A percentile compares a stretch with the other conserved stretches of the same genome.
Evolutionary conservation across 495 filamentous ascomycete species (phyloP).

Genomic region (Cetradonia linearis): DNA sequence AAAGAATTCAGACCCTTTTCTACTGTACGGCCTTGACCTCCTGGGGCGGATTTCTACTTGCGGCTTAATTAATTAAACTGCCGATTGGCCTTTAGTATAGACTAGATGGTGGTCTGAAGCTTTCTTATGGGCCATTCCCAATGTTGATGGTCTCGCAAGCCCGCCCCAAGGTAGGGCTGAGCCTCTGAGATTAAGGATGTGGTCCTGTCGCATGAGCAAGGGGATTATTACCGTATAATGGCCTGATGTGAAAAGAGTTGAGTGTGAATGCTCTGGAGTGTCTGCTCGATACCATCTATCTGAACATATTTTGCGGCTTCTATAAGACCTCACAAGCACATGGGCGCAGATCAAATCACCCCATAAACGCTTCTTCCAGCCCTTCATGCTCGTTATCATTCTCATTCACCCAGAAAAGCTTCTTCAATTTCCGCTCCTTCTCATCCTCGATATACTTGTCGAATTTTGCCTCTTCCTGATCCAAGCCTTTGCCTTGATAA

Average conservation of each 20-base stretch:
- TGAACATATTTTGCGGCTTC: not conserved
- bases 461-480: conserved; percentile 26
- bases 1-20: not conserved
- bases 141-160: too few species aligned
- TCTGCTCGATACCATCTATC: not conserved
- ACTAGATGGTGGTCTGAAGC: not conserved
- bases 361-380: conserved; percentile 2
- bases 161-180: too few species aligned
- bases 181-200: too few species aligned
- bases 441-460: conserved; percentile 29
- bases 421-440: conserved; percentile 31
- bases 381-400: too few species aligned
- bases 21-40: not conserved
- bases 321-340: not conserved
- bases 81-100: not conserved
- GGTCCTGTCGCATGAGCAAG: too few species aligned
- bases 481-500: conserved; percentile 30
- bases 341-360: not conserved
- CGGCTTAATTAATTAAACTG: not conserved
- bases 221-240: too few species aligned
- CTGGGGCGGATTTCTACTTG: not conserved
- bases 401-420: conserved; percentile 28
- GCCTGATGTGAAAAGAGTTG: too few species aligned
- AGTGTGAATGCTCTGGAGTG: too few species aligned
- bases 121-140: too few species aligned